Evolutionary conservation across 345 rosid genomes (phyloP), one percentile per base, ranked within the genome.

Genomic region (Eucalyptus melliodora): DNA sequence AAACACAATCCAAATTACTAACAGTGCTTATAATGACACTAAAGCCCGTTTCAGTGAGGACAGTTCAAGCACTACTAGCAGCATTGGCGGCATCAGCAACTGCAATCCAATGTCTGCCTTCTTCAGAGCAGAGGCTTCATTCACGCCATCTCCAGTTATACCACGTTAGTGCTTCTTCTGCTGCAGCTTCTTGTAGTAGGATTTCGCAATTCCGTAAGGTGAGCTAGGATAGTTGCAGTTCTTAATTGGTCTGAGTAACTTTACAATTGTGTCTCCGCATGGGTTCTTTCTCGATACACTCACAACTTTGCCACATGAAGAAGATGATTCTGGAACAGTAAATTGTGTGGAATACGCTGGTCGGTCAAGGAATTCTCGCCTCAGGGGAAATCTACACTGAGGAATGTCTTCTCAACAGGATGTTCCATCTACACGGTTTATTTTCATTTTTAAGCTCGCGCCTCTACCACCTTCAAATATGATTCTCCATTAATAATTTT

Each of bases 61-160:
- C 99, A 86, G 89, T 97, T 99, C 77, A 96, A 47, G 99, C 99
- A 31, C 97, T 60, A 90, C 99, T 92, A 42, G 99, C 99, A 87
- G 99, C 99, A 92, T 97, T 98, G 37, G 99, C 96, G 88, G 97
- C 98, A 93, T 96, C 98, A 72, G 96, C 95, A 81, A 96, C 99
- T 34, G 99, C 99, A 87, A 97, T 96, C 30, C 99, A 37, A 96
- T 96, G 92, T 97, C 97, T 11, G 99, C 98, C 93, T 94, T 97
- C 93, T 95, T 97, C 88, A 97, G 91, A 88, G 99, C 99, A 50
- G 99, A 95, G 87, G 99, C 97, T 91, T 97, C 99, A 62, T 95
- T 97, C 85, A 97, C 99, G 91, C 99, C 99, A 91, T 97, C 99
- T 88, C 97, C 98, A 44, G 98, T 97, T 97, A 97, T 95, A 88